phyloP scores from a whole-genome alignment of 2,329 filamentous ascomycete species.

The Scytalidium lignicola region DNA sequence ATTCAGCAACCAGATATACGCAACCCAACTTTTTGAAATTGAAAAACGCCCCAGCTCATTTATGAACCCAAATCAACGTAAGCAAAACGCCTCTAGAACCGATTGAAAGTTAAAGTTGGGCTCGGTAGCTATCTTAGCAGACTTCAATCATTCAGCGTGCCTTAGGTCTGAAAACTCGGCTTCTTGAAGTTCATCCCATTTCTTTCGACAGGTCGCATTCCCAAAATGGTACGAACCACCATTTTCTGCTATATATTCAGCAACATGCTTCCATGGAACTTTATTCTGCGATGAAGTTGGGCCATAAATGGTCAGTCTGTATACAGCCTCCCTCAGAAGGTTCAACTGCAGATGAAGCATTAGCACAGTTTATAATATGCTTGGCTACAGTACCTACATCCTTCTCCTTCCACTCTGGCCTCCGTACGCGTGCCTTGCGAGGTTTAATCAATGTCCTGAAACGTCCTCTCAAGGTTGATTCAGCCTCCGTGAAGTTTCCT shows the following conservation, averaged over 20 bases:
- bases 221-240: conserved; percentile 57
- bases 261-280: conserved; percentile 53
- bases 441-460: conserved; percentile 61
- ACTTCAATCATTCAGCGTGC: not conserved
- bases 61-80: no score
- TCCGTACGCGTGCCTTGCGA: conserved; percentile 56
- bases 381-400: conserved; percentile 52
- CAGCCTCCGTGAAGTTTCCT: conserved; percentile 56
- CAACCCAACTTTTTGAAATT: not conserved
- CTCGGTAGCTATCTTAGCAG: not conserved
- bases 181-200: conserved; percentile 42
- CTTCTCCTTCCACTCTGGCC: conserved; percentile 55
- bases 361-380: not conserved
- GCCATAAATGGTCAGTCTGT: conserved; percentile 22
- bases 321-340: conserved; percentile 40
- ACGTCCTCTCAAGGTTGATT: conserved; percentile 68
- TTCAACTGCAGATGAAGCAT: conserved; percentile 31
- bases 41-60: no score
- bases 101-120: not conserved
- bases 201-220: conserved; percentile 52
- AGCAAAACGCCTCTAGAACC: no score
- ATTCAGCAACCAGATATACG: not conserved
- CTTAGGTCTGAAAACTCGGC: not conserved
- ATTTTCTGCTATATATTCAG: conserved; percentile 44
- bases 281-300: conserved; percentile 27